Conservation (phyloP, 768 basidiomycete species). For the Suillus occidentalis region DNA sequence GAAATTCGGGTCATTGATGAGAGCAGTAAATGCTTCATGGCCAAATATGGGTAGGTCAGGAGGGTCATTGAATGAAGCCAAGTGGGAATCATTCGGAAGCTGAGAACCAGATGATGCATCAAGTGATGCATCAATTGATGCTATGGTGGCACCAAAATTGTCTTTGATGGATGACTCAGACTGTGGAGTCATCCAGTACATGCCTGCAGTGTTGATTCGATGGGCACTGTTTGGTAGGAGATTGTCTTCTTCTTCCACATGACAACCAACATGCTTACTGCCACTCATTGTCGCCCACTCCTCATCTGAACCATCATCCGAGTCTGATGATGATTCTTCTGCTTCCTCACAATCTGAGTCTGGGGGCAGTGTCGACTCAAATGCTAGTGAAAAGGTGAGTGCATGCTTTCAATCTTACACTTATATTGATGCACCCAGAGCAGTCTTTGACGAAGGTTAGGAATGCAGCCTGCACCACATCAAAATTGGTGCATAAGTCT, state of each 20-base stretch:
- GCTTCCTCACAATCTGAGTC: background rate
- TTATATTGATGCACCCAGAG: background rate
- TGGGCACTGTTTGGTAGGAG: too few species aligned
- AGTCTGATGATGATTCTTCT: background rate
- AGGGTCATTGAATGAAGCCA: too few species aligned
- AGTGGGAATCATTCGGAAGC: too few species aligned
- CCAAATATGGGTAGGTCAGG: too few species aligned
- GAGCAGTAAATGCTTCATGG: too few species aligned
- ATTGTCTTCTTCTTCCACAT: too few species aligned
- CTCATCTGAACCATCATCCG: too few species aligned
- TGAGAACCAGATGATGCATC: too few species aligned
- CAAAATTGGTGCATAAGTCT: background rate
- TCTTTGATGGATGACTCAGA: background rate
- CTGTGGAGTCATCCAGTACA: background rate
- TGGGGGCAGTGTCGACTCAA: background rate
- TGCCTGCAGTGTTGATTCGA: too few species aligned
- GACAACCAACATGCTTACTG: too few species aligned
- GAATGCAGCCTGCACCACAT: background rate
- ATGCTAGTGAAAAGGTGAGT: background rate
- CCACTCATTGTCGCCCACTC: too few species aligned
- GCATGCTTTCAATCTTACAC: background rate
- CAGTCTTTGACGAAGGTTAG: background rate
- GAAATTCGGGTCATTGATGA: constrained; percentile 46
- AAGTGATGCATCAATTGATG: constrained; percentile 59
- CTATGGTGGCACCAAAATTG: too few species aligned